Evolutionary conservation across 2,329 filamentous ascomycete genomes (phyloP).

Genomic region (Salinomyces thailandicus): DNA sequence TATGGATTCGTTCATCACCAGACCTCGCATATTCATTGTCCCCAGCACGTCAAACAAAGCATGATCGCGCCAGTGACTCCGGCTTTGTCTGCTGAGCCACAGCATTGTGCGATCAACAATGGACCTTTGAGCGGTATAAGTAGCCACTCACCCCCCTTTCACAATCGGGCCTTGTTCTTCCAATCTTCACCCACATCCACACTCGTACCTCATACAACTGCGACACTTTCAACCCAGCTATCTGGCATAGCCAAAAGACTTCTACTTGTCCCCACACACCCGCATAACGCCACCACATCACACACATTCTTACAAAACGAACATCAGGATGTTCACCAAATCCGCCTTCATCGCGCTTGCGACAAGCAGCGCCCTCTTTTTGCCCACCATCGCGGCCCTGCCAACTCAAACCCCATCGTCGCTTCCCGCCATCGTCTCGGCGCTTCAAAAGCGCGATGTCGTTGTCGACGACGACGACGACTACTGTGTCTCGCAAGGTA

Average conservation of each 20-base stretch:
- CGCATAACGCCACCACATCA: not conserved
- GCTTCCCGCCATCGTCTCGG: not conserved
- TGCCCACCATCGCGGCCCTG: not conserved
- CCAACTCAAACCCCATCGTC: not conserved
- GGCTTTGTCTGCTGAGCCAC: too few species aligned
- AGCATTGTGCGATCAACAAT: too few species aligned
- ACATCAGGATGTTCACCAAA: conserved; percentile 1
- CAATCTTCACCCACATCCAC: not conserved
- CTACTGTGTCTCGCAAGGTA: not conserved
- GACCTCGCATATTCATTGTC: too few species aligned
- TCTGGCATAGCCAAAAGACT: not conserved
- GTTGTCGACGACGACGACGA: not conserved
- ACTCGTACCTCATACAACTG: not conserved
- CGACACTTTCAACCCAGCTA: not conserved
- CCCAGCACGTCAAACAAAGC: too few species aligned
- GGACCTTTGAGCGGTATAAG: too few species aligned
- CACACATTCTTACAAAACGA: not conserved
- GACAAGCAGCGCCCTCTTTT: conserved; percentile 20
- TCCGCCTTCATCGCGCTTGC: conserved; percentile 3
- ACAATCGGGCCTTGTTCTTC: not conserved
- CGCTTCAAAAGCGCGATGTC: not conserved
- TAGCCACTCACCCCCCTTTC: too few species aligned
- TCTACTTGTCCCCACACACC: not conserved
- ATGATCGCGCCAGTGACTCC: too few species aligned
- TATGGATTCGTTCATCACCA: too few species aligned